Percentiles rank a stretch among this genome's conserved stretches.
phyloP scores from a whole-genome alignment of 352 stramenopile genomes.

The Pythium dissimile region DNA sequence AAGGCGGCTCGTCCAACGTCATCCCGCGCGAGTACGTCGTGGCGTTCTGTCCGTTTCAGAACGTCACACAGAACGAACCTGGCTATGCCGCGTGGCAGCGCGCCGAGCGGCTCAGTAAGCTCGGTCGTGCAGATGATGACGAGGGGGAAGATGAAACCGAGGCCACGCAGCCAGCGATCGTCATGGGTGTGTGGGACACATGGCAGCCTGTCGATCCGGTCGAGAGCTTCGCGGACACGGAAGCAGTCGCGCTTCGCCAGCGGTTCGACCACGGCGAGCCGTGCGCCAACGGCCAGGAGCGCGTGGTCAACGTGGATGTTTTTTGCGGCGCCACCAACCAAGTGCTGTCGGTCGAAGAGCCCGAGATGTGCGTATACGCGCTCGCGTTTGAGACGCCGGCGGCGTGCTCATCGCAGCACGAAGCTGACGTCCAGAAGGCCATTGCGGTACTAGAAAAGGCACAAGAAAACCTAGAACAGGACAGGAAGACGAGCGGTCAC shows the following conservation, averaged over 20 bases:
- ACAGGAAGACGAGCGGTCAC: not conserved
- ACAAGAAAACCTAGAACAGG: not conserved
- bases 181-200: slow-evolving; percentile 61
- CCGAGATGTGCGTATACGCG: slow-evolving; percentile 89
- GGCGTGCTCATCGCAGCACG: slow-evolving; percentile 27
- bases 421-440: not conserved
- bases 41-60: slow-evolving; percentile 76
- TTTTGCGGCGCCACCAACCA: slow-evolving; percentile 73
- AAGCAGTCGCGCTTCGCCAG: slow-evolving; percentile 21
- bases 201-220: slow-evolving; percentile 25
- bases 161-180: slow-evolving; percentile 29
- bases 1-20: slow-evolving; percentile 73
- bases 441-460: not conserved
- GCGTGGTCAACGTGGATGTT: slow-evolving; percentile 66
- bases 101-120: slow-evolving; percentile 34
- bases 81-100: slow-evolving; percentile 48
- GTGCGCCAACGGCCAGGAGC: slow-evolving; percentile 83
- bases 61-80: slow-evolving; percentile 72
- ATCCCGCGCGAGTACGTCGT: slow-evolving; percentile 57
- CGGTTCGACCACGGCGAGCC: slow-evolving; percentile 77
- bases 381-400: slow-evolving; percentile 76
- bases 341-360: slow-evolving; percentile 86
- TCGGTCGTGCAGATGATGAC: not conserved
- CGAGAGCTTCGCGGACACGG: not conserved
- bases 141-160: slow-evolving; percentile 23